Percentiles rank a stretch among this genome's conserved stretches.
phyloP scores from a whole-genome alignment of 306 rosid species.

The Calophaca sinica region DNA sequence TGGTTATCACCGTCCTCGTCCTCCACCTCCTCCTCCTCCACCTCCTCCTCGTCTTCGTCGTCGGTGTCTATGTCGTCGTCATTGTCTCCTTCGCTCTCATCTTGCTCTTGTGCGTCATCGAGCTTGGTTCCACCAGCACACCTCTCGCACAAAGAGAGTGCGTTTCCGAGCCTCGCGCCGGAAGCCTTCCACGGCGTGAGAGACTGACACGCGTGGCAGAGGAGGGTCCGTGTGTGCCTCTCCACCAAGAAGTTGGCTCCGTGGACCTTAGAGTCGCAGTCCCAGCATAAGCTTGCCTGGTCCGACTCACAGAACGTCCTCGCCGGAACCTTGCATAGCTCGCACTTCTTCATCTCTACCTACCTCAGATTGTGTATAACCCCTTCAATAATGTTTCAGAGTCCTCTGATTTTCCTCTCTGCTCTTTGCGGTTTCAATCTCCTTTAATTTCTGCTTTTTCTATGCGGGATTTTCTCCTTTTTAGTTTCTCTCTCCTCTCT shows the following conservation, averaged over 20 bases:
- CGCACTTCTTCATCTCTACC: slow-evolving; percentile 68
- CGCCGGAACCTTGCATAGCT: slow-evolving; percentile 70
- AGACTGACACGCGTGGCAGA: slow-evolving; percentile 75
- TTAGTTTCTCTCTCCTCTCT: slow-evolving; percentile 45
- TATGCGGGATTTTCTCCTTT: slow-evolving; percentile 33
- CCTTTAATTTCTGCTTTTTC: not conserved
- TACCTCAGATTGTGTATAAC: not conserved
- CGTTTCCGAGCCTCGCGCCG: slow-evolving; percentile 68
- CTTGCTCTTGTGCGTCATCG: slow-evolving; percentile 28
- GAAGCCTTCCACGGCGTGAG: slow-evolving; percentile 82
- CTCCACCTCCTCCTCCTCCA: slow-evolving; percentile 22
- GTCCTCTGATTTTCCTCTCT: slow-evolving; percentile 34
- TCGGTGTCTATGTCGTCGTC: slow-evolving; percentile 52
- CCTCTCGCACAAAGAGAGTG: slow-evolving; percentile 63
- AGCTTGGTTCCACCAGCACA: slow-evolving; percentile 53
- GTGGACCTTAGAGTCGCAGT: slow-evolving; percentile 80
- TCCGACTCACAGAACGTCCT: slow-evolving; percentile 77
- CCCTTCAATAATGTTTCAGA: not conserved
- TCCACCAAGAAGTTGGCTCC: slow-evolving; percentile 80
- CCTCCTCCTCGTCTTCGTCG: slow-evolving; percentile 34
- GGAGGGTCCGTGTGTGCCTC: slow-evolving; percentile 74
- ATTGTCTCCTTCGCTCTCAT: slow-evolving; percentile 59
- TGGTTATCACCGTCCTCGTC: slow-evolving; percentile 66
- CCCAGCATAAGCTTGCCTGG: slow-evolving; percentile 81
- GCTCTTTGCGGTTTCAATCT: slow-evolving; percentile 21